Evolutionary conservation across 441 rosid genomes (phyloP).

Genomic region (Adansonia gregorii): DNA sequence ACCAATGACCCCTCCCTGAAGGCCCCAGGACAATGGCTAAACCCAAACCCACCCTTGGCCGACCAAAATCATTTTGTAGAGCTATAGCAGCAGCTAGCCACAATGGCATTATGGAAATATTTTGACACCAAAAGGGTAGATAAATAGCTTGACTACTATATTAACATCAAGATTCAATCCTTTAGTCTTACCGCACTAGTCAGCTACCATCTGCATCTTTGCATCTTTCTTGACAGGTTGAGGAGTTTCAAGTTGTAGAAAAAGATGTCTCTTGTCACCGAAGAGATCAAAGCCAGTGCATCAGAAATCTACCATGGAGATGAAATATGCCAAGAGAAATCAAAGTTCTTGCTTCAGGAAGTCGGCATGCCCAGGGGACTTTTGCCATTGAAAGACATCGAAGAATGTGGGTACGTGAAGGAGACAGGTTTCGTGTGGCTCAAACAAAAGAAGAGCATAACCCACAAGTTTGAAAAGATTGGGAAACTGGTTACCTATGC

Average conservation of each 20-base stretch:
- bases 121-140: constrained; percentile 24
- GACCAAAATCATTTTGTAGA: too few species aligned
- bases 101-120: constrained; percentile 29
- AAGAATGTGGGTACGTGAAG: constrained; percentile 75
- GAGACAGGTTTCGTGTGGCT: constrained; percentile 94
- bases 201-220: neutral
- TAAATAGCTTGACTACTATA: constrained; percentile 18
- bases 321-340: constrained; percentile 70
- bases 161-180: neutral
- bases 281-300: constrained; percentile 76
- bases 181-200: too few species aligned
- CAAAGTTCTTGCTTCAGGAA: constrained; percentile 62
- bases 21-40: too few species aligned
- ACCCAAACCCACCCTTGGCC: too few species aligned
- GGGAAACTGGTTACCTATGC: constrained; percentile 46
- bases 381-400: constrained; percentile 75
- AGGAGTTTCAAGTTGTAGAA: neutral
- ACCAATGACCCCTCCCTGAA: too few species aligned
- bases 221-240: neutral
- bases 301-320: constrained; percentile 71
- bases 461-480: constrained; percentile 81
- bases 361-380: constrained; percentile 74
- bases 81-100: neutral
- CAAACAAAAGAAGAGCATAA: constrained; percentile 76
- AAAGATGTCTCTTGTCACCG: constrained; percentile 62